Conservation (phyloP, 1,284 basidiomycete species). For the Cryptococcus amylolentus region DNA sequence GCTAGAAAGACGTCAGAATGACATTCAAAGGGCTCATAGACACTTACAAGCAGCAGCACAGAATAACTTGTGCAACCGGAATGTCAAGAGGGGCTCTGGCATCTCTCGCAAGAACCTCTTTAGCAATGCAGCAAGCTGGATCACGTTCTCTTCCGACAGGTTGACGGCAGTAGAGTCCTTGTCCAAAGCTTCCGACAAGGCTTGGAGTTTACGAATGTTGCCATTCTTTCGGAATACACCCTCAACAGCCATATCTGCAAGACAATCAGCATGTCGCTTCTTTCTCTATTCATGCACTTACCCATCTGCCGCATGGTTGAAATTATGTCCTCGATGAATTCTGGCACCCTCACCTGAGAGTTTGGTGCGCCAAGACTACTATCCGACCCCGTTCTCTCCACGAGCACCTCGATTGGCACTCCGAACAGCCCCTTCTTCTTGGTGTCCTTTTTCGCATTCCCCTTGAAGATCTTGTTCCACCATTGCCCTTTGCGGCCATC, state of each 20-base stretch:
- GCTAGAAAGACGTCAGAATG: slow-evolving; percentile 52
- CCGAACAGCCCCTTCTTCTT: slow-evolving; percentile 95
- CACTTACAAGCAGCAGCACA: slow-evolving; percentile 80
- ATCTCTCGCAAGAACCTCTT: slow-evolving; percentile 97
- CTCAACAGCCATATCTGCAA: slow-evolving; percentile 91
- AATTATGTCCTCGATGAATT: slow-evolving; percentile 95
- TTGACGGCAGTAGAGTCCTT: slow-evolving; percentile 87
- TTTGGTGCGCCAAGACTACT: slow-evolving; percentile 58
- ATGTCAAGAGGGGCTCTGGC: slow-evolving; percentile 93
- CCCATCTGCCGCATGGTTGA: slow-evolving; percentile 99
- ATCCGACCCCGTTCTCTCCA: slow-evolving; percentile 93
- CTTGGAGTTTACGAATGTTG: slow-evolving; percentile 88
- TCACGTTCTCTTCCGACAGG: slow-evolving; percentile 89
- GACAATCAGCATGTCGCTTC: not conserved
- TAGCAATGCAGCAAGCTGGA: slow-evolving; percentile 91
- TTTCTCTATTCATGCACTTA: slow-evolving; percentile 50
- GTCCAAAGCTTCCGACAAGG: slow-evolving; percentile 87
- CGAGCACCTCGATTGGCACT: slow-evolving; percentile 86
- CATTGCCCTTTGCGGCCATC: slow-evolving; percentile 91
- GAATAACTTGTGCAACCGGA: slow-evolving; percentile 84
- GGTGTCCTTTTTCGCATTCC: slow-evolving; percentile 73
- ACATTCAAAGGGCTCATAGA: not conserved
- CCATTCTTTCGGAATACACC: slow-evolving; percentile 99
- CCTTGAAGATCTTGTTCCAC: slow-evolving; percentile 96
- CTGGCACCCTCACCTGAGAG: slow-evolving; percentile 75